These are phyloP conservation scores for Rhynchospora breviuscula DNA, from an alignment of 176 grass and related monocot genomes.

Conservation along the genomic window DNA sequence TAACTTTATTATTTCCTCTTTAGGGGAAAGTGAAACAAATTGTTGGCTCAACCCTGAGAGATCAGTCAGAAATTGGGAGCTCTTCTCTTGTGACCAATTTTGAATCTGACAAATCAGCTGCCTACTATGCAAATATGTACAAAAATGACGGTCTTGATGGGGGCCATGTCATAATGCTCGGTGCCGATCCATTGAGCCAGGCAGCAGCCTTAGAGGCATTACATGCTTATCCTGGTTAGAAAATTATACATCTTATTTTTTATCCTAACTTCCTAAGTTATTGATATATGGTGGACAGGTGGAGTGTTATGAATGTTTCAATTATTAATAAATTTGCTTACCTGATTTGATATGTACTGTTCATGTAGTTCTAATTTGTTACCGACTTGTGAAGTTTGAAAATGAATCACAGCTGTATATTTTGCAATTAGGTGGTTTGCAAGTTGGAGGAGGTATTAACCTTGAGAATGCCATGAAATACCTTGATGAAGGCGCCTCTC, in stretches of 20 bases:
- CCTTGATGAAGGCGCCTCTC: slow-evolving; percentile 86
- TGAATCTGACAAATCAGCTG: slow-evolving; percentile 71
- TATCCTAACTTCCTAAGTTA: neutral
- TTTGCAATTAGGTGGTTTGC: slow-evolving; percentile 63
- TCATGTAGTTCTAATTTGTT: neutral
- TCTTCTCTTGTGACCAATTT: slow-evolving; percentile 66
- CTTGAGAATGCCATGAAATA: slow-evolving; percentile 68
- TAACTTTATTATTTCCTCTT: slow-evolving; percentile 1
- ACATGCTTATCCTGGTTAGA: slow-evolving; percentile 74
- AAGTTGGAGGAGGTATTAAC: slow-evolving; percentile 97
- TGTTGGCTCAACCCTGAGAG: slow-evolving; percentile 81
- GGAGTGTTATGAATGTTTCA: neutral
- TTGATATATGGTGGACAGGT: neutral
- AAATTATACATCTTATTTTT: neutral
- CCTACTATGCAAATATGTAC: slow-evolving; percentile 65
- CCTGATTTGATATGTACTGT: neutral
- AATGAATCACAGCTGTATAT: neutral
- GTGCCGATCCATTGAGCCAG: slow-evolving; percentile 63
- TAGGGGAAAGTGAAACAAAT: slow-evolving; percentile 98
- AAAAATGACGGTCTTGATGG: slow-evolving; percentile 50
- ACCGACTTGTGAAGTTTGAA: neutral
- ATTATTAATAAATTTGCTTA: neutral
- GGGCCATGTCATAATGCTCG: slow-evolving; percentile 95
- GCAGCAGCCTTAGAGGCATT: slow-evolving; percentile 56
- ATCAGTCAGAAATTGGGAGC: slow-evolving; percentile 32